phyloP scores from a whole-genome alignment of 2,329 filamentous ascomycete species.

The Penicillium sp. region DNA sequence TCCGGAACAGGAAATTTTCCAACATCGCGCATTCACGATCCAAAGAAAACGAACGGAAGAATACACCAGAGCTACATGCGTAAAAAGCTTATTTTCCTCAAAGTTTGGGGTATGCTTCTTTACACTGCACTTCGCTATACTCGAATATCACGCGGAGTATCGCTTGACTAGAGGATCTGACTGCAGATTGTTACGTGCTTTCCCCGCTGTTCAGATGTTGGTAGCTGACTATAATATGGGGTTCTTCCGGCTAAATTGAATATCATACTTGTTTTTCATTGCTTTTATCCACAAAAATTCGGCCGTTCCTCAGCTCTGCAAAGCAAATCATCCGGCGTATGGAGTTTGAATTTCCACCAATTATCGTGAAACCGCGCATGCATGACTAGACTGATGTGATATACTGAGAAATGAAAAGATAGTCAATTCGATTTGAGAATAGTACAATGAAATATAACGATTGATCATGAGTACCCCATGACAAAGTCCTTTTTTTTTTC shows the following conservation, averaged over 20 bases:
- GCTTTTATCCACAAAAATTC: not conserved
- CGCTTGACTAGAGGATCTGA: not conserved
- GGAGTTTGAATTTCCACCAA: not conserved
- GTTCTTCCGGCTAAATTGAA: not conserved
- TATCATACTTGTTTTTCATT: not conserved
- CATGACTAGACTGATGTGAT: not conserved
- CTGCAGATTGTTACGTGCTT: not conserved
- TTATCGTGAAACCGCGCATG: not conserved
- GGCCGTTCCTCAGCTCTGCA: not conserved
- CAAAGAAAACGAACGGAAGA: not conserved
- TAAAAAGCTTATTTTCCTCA: not conserved
- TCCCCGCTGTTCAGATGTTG: not conserved
- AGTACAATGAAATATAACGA: not conserved
- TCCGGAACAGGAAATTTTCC: constrained; percentile 8
- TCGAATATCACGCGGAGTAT: not conserved
- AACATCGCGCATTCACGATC: not conserved
- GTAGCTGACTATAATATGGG: not conserved
- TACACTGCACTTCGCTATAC: not conserved
- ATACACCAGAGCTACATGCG: not conserved
- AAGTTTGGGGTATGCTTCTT: not conserved
- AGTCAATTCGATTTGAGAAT: not conserved
- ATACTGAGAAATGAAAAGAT: not conserved
- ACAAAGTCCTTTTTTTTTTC: not conserved
- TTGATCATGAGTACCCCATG: not conserved
- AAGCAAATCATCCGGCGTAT: not conserved